Evolutionary conservation across 2,329 filamentous ascomycete species (phyloP), one percentile per base, ranked within the genome.

Genomic region (Aaosphaeria pasadenensis): DNA sequence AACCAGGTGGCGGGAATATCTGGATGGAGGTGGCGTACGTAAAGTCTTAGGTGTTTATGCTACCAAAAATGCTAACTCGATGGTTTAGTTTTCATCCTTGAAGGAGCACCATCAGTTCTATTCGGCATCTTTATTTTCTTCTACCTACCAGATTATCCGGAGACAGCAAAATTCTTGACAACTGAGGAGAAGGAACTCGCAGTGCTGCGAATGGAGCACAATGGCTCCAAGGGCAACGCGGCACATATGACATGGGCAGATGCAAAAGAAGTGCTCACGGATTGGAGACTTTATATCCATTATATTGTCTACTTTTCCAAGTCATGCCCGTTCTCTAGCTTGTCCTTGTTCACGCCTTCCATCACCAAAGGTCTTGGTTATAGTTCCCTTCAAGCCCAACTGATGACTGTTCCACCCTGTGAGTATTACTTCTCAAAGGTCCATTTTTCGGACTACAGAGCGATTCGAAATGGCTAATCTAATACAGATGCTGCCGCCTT

Each of bases 401-500:
- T 87, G 11, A 84, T 87, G 80, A 85, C 83, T 0, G 82, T 87
- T 0, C 84, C 84, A 1, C 84, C 84, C 0, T 87, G 30, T 41
- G 24, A 41, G 39, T 41, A 9, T 9, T 11, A 13, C 33, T 36
- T 24, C 17, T 24, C 17, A 24, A 3, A 2, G 17, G 17, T 24
- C 17, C 17, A 24, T 24, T 24, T 24, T 24, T 24, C 17, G 17
- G 17, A 24, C 17, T 24, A 24, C 17, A 24, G 17, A 24, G 17
- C 17, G 17, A 24, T 24, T 24, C 17, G 17, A 24, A 24, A 3
- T 24, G 17, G 17, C 17, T 24, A 24, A 24, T 24, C 17, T 24
- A 3, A 9, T 2, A 9, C 33, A 36, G 9, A 41, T 24, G 39
- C 39, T 9, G 39, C 39, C 2, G 39, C 39, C 11, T 41, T 11